Percentiles rank a stretch among this genome's conserved stretches.
phyloP scores from a whole-genome alignment of 2,329 filamentous ascomycete genomes.

The Epichloe gansuensis region DNA sequence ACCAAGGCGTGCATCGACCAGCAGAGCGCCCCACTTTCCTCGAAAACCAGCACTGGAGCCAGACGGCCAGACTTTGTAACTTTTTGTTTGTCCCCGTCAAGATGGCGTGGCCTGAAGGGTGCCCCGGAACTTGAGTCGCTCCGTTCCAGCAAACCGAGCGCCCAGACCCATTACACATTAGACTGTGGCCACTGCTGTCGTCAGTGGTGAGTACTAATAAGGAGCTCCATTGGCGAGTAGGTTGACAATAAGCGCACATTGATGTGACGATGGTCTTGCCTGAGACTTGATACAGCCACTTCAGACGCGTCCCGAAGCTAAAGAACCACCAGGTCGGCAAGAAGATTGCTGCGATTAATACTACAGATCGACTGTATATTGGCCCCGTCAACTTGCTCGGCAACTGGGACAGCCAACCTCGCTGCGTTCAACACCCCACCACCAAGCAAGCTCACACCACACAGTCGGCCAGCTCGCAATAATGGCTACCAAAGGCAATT shows the following conservation, averaged over 20 bases:
- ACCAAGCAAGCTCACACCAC: neutral
- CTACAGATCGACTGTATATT: neutral
- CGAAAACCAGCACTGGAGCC: neutral
- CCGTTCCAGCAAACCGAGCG: conserved; percentile 7
- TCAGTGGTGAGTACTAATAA: neutral
- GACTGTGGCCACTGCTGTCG: conserved; percentile 4
- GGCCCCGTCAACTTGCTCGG: neutral
- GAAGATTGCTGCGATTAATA: neutral
- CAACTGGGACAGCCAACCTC: neutral
- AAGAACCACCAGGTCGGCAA: neutral
- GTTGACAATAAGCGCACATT: neutral
- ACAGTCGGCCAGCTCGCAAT: conserved; percentile 7
- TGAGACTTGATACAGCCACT: neutral
- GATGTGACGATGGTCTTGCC: neutral
- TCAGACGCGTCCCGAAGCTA: neutral
- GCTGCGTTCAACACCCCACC: neutral
- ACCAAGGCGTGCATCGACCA: conserved; percentile 11
- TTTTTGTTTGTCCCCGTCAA: no score
- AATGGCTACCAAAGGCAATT: conserved; percentile 34
- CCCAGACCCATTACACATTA: neutral
- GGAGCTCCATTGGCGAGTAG: conserved; percentile 1
- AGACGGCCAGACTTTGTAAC: neutral
- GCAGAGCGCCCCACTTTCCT: neutral
- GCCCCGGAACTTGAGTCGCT: conserved; percentile 9
- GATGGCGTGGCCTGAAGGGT: neutral